Base-by-base conservation (phyloP, 2,329 filamentous ascomycete genomes). In the Torrubiellomyces zombiae region DNA sequence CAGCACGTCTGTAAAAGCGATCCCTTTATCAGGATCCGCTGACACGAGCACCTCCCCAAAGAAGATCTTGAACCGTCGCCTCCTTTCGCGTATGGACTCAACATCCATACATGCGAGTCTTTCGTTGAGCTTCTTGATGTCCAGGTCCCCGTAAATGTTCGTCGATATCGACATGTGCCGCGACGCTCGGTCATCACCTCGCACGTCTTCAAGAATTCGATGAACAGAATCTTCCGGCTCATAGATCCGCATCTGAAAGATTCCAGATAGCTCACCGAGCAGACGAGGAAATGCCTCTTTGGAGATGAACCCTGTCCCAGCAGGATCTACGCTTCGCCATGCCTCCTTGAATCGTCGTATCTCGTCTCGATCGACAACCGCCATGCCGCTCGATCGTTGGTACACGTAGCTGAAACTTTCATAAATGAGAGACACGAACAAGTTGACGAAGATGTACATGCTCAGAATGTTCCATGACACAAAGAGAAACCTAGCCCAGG, bases 351-450 rank as follows among this genome's bases (percentile, higher is more conserved):
- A 98, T 5, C 86, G 75, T 23, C 89, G 75, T 35, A 95, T 83
- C 48, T 98, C 89, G 39, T 94, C 83, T 35, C 89, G 69, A 40
- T 82, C 91, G 39, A 98, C 76, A 32, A 79, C 76, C 5, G 79
- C 82, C 38, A 94, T 65, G n/a, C 83, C 82, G 42, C 80, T 93
- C 32, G 86, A 94, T 34, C 83, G 72, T 55, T 98, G 91, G 48
- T 95, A 98, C 34, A 98, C 89, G 43, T 98, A 98, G 48, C 83
- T 93, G 63, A 98, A 98, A 53, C 85, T 95, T 57, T 98, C 89
- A 55, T 91, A 98, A 38, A 98, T 98, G 47, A 98, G 72, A 24
- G 89, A 98, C 30, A 98, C 86, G 50, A 98, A 98, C 45, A 98
- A 58, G 44, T 86, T 94, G 44, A 95, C 86, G 43, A 98, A 98